Conservation (phyloP, 495 filamentous ascomycete genomes). For the Letharia lupina region DNA sequence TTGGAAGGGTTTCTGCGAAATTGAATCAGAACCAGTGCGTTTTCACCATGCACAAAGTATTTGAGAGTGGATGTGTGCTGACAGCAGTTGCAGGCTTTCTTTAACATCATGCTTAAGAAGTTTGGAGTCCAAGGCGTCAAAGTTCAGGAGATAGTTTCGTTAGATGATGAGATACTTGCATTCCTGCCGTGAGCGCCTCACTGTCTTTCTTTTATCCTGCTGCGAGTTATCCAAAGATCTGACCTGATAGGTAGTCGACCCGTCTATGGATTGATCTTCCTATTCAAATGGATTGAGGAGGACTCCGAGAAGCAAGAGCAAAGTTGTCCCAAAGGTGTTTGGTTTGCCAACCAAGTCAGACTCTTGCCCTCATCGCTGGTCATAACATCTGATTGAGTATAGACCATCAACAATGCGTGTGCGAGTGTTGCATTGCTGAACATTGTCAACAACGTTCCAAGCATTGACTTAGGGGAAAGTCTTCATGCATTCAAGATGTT, state of each 20-base stretch:
- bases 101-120: constrained; percentile 72
- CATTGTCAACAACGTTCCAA: constrained; percentile 74
- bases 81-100: constrained; percentile 51
- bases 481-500: constrained; percentile 63
- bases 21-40: constrained; percentile 84
- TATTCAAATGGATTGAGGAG: constrained; percentile 62
- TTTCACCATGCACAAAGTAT: neutral
- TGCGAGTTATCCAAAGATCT: neutral
- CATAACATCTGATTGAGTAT: neutral
- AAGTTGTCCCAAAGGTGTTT: constrained; percentile 60
- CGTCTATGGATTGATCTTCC: constrained; percentile 74
- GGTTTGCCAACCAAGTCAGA: constrained; percentile 87
- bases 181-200: constrained; percentile 48
- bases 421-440: constrained; percentile 84
- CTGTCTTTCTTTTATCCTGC: neutral
- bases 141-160: constrained; percentile 67
- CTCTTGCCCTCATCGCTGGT: neutral
- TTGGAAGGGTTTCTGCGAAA: constrained; percentile 77
- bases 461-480: constrained; percentile 55
- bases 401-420: constrained; percentile 77
- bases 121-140: constrained; percentile 67
- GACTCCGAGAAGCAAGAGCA: constrained; percentile 48
- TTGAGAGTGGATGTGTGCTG: constrained; percentile 13
- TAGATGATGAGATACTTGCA: constrained; percentile 62
- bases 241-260: constrained; percentile 44